Evolutionary conservation across 2,329 filamentous ascomycete genomes (phyloP).

Genomic region (Sclerotinia nivalis): DNA sequence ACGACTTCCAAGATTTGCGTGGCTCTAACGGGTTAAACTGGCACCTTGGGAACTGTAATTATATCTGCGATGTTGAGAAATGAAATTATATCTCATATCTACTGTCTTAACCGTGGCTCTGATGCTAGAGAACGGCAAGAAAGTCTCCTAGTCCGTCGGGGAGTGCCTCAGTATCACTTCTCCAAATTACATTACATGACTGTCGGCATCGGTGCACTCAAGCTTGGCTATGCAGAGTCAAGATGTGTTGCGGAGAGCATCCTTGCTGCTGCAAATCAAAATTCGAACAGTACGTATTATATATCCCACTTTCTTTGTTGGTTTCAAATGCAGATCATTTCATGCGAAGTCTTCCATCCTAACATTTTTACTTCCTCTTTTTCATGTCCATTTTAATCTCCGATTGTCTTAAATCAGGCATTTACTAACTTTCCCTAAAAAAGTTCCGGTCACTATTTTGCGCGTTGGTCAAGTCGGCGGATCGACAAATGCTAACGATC

Average conservation of each 20-base stretch:
- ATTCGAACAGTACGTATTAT: conserved; percentile 35
- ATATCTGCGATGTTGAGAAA: conserved; percentile 44
- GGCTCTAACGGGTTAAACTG: conserved; percentile 51
- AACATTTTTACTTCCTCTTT: no score
- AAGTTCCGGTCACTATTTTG: conserved; percentile 45
- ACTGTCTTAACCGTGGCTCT: conserved; percentile 50
- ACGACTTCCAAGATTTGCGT: conserved; percentile 23
- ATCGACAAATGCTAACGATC: conserved; percentile 41
- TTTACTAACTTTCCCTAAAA: background rate
- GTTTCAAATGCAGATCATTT: no score
- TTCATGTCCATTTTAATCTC: background rate
- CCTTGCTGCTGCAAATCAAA: conserved; percentile 44
- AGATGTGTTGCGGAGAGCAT: conserved; percentile 42
- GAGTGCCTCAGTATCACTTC: background rate
- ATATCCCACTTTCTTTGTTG: no score
- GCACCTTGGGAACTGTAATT: conserved; percentile 52
- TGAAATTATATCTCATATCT: conserved; percentile 44
- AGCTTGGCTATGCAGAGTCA: conserved; percentile 33
- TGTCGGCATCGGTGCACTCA: background rate
- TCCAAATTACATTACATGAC: conserved; percentile 5
- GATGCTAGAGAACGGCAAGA: background rate
- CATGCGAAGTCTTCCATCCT: no score
- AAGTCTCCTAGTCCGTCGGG: background rate
- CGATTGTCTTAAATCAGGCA: no score
- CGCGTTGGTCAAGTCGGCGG: conserved; percentile 53